Conservation (phyloP, 164 flowering plant genomes). For the Stephania japonica region DNA sequence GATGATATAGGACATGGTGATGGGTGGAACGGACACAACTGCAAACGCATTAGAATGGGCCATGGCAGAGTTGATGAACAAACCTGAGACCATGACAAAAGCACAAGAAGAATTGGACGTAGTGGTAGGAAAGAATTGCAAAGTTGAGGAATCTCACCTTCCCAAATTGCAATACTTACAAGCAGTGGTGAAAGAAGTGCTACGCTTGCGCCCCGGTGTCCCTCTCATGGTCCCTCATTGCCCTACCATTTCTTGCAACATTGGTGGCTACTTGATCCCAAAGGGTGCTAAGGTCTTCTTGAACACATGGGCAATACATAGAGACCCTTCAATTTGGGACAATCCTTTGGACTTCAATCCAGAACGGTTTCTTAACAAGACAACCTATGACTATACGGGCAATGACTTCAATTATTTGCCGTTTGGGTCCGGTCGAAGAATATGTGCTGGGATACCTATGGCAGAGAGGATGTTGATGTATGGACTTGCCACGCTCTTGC, state of each 20-base stretch:
- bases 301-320: conserved; percentile 44
- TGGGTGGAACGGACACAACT: too few species aligned
- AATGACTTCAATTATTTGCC: conserved; percentile 34
- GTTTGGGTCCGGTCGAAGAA: conserved; percentile 52
- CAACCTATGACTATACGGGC: conserved; percentile 17
- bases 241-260: too few species aligned
- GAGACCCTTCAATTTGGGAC: conserved; percentile 42
- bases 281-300: conserved; percentile 25
- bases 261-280: too few species aligned
- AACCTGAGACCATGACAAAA: rapidly evolving
- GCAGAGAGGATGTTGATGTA: conserved; percentile 32
- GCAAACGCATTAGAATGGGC: too few species aligned
- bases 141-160: too few species aligned
- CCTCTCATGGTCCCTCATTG: background rate
- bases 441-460: conserved; percentile 40
- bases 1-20: too few species aligned
- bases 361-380: conserved; percentile 21
- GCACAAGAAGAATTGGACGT: too few species aligned
- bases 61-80: too few species aligned
- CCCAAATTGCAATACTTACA: background rate
- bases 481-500: conserved; percentile 34
- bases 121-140: rapidly evolving
- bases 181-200: conserved; percentile 4
- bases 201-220: conserved; percentile 1
- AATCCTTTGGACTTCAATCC: conserved; percentile 28